These are phyloP conservation scores for Silene coronaria DNA, from an alignment of 179 eudicot genomes.

Conservation along the genomic window DNA sequence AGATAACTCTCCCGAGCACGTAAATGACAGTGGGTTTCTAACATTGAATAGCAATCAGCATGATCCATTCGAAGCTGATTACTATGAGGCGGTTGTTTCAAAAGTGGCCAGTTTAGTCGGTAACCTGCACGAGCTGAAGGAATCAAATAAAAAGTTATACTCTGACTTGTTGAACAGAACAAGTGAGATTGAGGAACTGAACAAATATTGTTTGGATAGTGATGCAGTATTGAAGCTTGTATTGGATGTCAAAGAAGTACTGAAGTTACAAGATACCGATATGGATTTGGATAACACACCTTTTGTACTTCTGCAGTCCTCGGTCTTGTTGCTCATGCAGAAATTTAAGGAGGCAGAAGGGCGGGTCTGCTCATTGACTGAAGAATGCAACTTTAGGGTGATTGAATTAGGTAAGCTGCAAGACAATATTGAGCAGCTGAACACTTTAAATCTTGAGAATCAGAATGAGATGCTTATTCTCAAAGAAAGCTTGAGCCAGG, in stretches of 20 bases:
- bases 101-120: slow-evolving; percentile 40
- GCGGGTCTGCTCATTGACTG: slow-evolving; percentile 29
- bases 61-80: slow-evolving; percentile 41
- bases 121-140: slow-evolving; percentile 52
- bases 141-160: slow-evolving; percentile 39
- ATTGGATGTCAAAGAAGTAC: slow-evolving; percentile 44
- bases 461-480: slow-evolving; percentile 58
- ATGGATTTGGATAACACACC: slow-evolving; percentile 36
- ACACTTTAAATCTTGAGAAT: slow-evolving; percentile 38
- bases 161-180: slow-evolving; percentile 50
- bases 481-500: slow-evolving; percentile 57
- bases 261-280: slow-evolving; percentile 39
- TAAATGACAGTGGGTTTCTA: slow-evolving; percentile 30
- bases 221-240: slow-evolving; percentile 51
- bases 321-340: slow-evolving; percentile 46
- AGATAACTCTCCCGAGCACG: slow-evolving; percentile 26
- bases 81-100: slow-evolving; percentile 45
- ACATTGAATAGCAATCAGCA: slow-evolving; percentile 20
- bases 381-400: slow-evolving; percentile 30
- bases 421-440: slow-evolving; percentile 44
- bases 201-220: slow-evolving; percentile 36
- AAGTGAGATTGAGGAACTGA: slow-evolving; percentile 49
- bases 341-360: slow-evolving; percentile 55
- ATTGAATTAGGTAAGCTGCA: slow-evolving; percentile 44
- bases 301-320: slow-evolving; percentile 40